phyloP scores from a whole-genome alignment of 2,329 filamentous ascomycete species.

The Sclerotinia subarctica region DNA sequence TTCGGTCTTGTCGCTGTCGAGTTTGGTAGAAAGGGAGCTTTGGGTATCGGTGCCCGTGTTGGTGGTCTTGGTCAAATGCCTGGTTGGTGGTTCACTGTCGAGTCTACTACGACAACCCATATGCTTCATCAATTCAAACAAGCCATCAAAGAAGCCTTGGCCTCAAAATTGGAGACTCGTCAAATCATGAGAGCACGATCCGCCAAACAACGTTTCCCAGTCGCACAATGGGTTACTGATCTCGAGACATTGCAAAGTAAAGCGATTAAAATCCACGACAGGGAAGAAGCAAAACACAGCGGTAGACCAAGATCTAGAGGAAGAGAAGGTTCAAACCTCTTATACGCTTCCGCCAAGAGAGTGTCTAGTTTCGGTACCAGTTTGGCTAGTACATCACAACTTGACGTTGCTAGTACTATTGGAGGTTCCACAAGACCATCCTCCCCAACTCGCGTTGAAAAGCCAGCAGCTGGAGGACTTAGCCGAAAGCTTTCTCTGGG shows the following conservation, averaged over 20 bases:
- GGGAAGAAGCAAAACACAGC: slow-evolving; percentile 15
- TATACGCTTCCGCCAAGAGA: slow-evolving; percentile 13
- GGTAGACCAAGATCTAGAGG: slow-evolving; percentile 22
- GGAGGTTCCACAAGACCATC: slow-evolving; percentile 12
- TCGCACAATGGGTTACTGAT: slow-evolving; percentile 64
- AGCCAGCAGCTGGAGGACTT: slow-evolving; percentile 16
- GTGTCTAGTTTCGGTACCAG: slow-evolving; percentile 16
- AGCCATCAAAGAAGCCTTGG: slow-evolving; percentile 59
- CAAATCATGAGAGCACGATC: slow-evolving; percentile 63
- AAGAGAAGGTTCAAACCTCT: slow-evolving; percentile 3
- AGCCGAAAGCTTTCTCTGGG: slow-evolving; percentile 19
- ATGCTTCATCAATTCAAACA: slow-evolving; percentile 62
- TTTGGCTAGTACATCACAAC: slow-evolving; percentile 18
- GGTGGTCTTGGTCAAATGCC: slow-evolving; percentile 69
- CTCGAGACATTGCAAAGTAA: slow-evolving; percentile 59
- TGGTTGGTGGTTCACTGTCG: slow-evolving; percentile 68
- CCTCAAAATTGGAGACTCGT: slow-evolving; percentile 53
- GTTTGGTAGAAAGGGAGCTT: slow-evolving; percentile 64
- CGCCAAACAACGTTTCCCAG: slow-evolving; percentile 63
- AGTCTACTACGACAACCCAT: slow-evolving; percentile 61
- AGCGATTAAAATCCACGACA: slow-evolving; percentile 47
- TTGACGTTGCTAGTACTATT: slow-evolving; percentile 19
- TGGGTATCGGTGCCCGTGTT: slow-evolving; percentile 63
- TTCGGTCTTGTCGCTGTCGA: slow-evolving; percentile 68
- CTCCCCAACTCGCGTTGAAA: slow-evolving; percentile 5